Evolutionary conservation across 2,329 filamentous ascomycete species (phyloP).

Genomic region (Helicocarpus griseus): DNA sequence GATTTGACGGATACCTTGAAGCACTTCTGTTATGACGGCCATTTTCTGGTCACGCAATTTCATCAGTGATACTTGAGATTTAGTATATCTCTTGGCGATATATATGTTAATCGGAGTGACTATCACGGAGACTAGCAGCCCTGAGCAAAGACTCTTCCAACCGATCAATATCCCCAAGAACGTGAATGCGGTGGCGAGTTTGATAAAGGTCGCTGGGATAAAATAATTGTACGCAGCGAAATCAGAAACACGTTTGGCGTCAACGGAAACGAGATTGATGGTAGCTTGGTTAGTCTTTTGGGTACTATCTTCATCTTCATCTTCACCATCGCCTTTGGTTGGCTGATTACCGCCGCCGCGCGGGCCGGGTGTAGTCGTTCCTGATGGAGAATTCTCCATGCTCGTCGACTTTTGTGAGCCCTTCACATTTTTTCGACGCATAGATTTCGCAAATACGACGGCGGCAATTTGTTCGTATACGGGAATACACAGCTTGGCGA

Average conservation of each 20-base stretch:
- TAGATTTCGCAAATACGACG: constrained; percentile 66
- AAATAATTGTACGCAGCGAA: constrained; percentile 59
- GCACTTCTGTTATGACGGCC: constrained; percentile 63
- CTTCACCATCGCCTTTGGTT: constrained; percentile 21
- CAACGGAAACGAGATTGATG: constrained; percentile 70
- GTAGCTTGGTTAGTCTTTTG: constrained; percentile 59
- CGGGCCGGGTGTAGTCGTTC: no score
- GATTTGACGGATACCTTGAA: constrained; percentile 73
- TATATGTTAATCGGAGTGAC: constrained; percentile 60
- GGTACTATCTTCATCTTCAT: constrained; percentile 36
- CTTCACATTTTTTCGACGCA: constrained; percentile 69
- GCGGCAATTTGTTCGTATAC: constrained; percentile 61
- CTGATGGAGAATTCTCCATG: constrained; percentile 15
- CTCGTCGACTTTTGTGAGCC: constrained; percentile 36
- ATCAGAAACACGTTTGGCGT: constrained; percentile 58
- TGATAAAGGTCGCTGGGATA: constrained; percentile 53
- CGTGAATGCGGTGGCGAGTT: constrained; percentile 54
- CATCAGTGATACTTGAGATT: constrained; percentile 61
- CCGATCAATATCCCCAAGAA: constrained; percentile 63
- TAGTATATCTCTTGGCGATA: constrained; percentile 55
- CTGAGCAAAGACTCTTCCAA: constrained; percentile 58
- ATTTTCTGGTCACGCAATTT: constrained; percentile 66
- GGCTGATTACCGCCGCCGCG: constrained; percentile 24
- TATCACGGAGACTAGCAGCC: constrained; percentile 53
- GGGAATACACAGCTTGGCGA: constrained; percentile 53